A percentile compares a stretch with the other conserved stretches of the same genome.
These are phyloP conservation scores for Arthrobotrys musiformis DNA, from an alignment of 2,329 filamentous ascomycete genomes.

Conservation along the genomic window DNA sequence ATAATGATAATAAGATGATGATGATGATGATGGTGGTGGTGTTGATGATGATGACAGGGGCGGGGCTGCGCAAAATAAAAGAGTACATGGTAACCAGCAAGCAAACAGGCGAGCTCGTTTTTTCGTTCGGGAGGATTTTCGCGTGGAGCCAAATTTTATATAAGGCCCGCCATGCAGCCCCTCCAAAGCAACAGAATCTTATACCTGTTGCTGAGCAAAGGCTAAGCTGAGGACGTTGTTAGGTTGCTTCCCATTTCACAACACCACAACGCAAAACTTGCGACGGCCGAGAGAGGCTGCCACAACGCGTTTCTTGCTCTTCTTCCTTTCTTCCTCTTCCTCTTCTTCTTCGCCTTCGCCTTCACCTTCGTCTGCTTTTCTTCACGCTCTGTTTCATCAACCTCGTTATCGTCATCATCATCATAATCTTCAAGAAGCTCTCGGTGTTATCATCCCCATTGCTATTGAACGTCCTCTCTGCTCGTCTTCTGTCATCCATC, in stretches of 20 bases:
- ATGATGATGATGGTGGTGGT: constrained; percentile 3
- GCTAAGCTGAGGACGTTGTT: no score
- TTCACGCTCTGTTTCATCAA: neutral
- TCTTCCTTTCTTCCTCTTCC: neutral
- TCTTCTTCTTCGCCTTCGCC: neutral
- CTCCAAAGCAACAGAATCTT: constrained; percentile 36
- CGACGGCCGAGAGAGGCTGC: no score
- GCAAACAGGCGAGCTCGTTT: constrained; percentile 18
- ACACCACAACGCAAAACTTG: neutral
- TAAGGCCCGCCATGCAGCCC: constrained; percentile 56
- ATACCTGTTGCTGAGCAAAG: no score
- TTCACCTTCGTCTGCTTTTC: neutral
- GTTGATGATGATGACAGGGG: constrained; percentile 45
- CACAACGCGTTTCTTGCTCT: neutral
- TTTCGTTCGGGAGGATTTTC: neutral
- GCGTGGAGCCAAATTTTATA: constrained; percentile 44
- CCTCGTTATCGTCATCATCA: neutral
- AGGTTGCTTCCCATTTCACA: neutral
- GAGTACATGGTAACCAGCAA: no score
- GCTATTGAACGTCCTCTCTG: neutral
- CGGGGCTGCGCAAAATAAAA: constrained; percentile 36
- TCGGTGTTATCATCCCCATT: neutral
- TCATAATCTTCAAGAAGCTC: neutral
- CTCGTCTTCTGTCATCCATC: no score
- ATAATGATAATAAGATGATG: neutral